Base-by-base conservation (phyloP, 768 basidiomycete genomes). In the Clitopilus passeckerianus region DNA sequence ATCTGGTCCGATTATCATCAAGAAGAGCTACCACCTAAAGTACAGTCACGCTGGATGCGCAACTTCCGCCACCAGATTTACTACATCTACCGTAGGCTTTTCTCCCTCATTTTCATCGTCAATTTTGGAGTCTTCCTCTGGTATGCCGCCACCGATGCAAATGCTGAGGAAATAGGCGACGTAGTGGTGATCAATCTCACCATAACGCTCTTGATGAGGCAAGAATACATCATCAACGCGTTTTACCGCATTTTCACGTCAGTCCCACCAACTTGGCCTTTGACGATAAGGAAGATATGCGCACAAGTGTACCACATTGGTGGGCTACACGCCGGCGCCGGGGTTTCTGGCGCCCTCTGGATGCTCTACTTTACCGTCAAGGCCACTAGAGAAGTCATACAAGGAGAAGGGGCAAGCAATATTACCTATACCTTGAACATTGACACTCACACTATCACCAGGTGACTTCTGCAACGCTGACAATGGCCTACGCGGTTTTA, bases 301-400 rank as follows among this genome's bases (percentile, higher is more conserved):
- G 84, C 82, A n/a, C 74, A 82, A 37, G 83, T 85, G 0, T 85
- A 85, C 60, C 80, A 83, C 57, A 83, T 85, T 44, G 84, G 84
- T n/a, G 84, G 84, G 62, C 70, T 85, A 24, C 84, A 86, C 65
- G 83, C 81, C 10, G 84, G 83, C 14, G 80, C 77, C 64, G 83
- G 79, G 6, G 74, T 80, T 16, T 83, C 82, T 20, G 82, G 81
- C 1, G 67, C 80, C 1, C 70, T 84, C 0, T 86, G 84, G 84
- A 66, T 85, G 23, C 71, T 76, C 35, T 68, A 80, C 2, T 81
- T 82, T 63, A 75, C 80, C 24, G 78, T 68, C 9, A 77, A 80
- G 63, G 82, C 82, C 1, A 84, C 84, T 0, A 77, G 73, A 60
- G 82, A 85, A 61, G 62, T 79, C 41, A 62, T 77, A 20, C 62